These are phyloP conservation scores for Zalaria obscura DNA, from an alignment of 2,329 filamentous ascomycete genomes.

Conservation along the genomic window DNA sequence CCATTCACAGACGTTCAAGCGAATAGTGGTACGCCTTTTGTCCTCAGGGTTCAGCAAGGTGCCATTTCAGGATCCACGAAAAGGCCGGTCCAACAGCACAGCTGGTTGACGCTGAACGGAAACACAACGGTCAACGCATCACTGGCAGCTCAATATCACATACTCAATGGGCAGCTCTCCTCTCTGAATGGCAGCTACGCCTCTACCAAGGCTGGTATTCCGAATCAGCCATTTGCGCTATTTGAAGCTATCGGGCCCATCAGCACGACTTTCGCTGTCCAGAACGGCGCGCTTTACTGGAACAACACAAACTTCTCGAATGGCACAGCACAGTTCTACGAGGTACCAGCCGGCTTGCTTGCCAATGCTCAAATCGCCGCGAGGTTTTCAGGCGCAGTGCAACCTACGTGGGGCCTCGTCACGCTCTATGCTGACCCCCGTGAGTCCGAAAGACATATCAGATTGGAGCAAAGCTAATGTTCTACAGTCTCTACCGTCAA, in stretches of 20 bases:
- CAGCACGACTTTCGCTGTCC: conserved; percentile 14
- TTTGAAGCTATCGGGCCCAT: conserved; percentile 11
- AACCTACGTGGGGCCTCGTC: conserved; percentile 15
- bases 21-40: conserved; percentile 18
- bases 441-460: conserved; percentile 2
- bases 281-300: conserved; percentile 16
- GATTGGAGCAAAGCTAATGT: too few species aligned
- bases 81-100: conserved; percentile 1
- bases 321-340: conserved; percentile 18
- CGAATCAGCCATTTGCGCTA: conserved; percentile 14
- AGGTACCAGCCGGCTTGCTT: conserved; percentile 10
- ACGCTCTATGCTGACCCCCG: conserved; percentile 11
- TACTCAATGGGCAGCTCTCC: conserved; percentile 13
- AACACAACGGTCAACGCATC: conserved; percentile 17
- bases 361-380: conserved; percentile 15
- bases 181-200: conserved; percentile 10
- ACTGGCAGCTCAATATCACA: conserved; percentile 15
- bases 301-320: conserved; percentile 16
- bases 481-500: too few species aligned
- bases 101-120: conserved; percentile 17
- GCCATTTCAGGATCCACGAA: conserved; percentile 5
- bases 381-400: conserved; percentile 13
- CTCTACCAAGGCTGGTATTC: conserved; percentile 11
- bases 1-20: conserved; percentile 13
- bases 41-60: conserved; percentile 14